phyloP scores from a whole-genome alignment of 306 rosid genomes.

The Begonia loranthoides region DNA sequence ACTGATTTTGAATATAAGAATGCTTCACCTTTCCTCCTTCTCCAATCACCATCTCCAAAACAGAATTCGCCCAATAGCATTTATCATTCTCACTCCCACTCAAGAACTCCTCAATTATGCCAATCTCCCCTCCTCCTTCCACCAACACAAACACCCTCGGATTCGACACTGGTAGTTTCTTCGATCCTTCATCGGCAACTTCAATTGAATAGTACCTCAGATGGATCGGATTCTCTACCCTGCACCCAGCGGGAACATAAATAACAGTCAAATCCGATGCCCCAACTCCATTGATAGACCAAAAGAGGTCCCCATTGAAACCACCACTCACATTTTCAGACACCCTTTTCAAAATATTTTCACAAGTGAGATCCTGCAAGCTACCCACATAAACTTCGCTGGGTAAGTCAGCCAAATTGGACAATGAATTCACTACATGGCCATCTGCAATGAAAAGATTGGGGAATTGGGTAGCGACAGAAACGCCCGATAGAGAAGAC shows the following conservation, averaged over 20 bases:
- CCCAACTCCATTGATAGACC: constrained; percentile 84
- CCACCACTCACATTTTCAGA: constrained; percentile 19
- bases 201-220: constrained; percentile 34
- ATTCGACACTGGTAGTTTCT: constrained; percentile 46
- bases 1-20: constrained; percentile 83
- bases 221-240: constrained; percentile 46
- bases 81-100: constrained; percentile 13
- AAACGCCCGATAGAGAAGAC: neutral
- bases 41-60: constrained; percentile 49
- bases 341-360: constrained; percentile 24
- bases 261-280: constrained; percentile 74
- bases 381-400: constrained; percentile 51
- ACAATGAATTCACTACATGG: constrained; percentile 12
- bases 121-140: constrained; percentile 68
- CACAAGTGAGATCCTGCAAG: constrained; percentile 25
- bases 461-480: constrained; percentile 20
- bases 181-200: constrained; percentile 26
- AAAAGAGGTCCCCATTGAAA: constrained; percentile 56
- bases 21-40: constrained; percentile 71
- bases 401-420: constrained; percentile 31
- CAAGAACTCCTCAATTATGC: constrained; percentile 61
- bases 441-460: constrained; percentile 45
- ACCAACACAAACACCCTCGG: constrained; percentile 78
- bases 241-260: constrained; percentile 62
- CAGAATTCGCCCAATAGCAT: constrained; percentile 73